A percentile compares a stretch with the other conserved stretches of the same genome.
Evolutionary conservation across 495 filamentous ascomycete genomes (phyloP).

Genomic region (Halenospora varia): DNA sequence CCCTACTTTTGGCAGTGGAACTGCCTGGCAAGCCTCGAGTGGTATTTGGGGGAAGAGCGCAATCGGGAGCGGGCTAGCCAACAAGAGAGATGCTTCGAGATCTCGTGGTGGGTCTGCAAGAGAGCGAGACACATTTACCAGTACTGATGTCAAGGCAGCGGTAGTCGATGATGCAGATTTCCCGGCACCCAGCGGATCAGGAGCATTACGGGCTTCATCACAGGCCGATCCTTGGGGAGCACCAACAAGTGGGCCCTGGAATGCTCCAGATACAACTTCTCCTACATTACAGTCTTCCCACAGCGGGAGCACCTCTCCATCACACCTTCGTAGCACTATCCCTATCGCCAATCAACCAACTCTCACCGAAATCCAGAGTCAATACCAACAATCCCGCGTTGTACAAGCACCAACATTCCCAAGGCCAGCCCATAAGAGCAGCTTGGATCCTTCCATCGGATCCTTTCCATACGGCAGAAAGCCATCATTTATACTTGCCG

Average conservation of each 20-base stretch:
- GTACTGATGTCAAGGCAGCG: conserved; percentile 15
- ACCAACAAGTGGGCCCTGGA: conserved; percentile 51
- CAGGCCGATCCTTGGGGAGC: conserved; percentile 56
- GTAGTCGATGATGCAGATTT: conserved; percentile 14
- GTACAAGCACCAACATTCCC: conserved; percentile 16
- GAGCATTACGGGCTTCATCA: conserved; percentile 60
- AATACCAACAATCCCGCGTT: conserved; percentile 35
- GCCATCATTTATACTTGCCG: conserved; percentile 18
- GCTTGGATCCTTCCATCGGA: conserved; percentile 24
- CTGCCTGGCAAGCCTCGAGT: conserved; percentile 45
- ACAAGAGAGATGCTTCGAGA: conserved; percentile 34
- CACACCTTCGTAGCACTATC: conserved; percentile 41
- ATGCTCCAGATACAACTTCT: conserved; percentile 44
- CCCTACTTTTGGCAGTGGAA: conserved; percentile 41
- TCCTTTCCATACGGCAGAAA: conserved; percentile 22
- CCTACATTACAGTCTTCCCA: conserved; percentile 38
- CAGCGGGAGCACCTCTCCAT: conserved; percentile 47
- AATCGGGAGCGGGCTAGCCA: conserved; percentile 45
- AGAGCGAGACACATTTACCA: not conserved
- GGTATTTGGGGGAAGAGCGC: conserved; percentile 58
- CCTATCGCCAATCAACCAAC: conserved; percentile 31
- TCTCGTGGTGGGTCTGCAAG: conserved; percentile 39
- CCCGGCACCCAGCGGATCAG: conserved; percentile 52
- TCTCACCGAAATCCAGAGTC: conserved; percentile 37
- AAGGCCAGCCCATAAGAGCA: conserved; percentile 23